Conservation (phyloP, 1,284 basidiomycete genomes). For the Trametes hirsuta region DNA sequence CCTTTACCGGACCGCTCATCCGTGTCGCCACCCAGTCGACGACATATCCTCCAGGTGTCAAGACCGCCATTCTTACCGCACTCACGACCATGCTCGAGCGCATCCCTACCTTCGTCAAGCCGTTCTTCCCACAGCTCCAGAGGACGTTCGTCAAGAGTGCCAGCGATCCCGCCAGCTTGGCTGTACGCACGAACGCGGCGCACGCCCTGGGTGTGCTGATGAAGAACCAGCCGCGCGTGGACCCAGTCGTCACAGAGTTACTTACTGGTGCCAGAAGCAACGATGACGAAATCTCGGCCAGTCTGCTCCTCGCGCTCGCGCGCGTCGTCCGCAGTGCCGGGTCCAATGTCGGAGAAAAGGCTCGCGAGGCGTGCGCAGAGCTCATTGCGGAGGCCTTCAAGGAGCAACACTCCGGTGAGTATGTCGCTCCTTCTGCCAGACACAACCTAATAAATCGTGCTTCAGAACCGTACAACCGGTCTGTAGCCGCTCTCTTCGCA, state of each 20-base stretch:
- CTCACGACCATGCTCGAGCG: constrained; percentile 81
- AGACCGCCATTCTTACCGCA: constrained; percentile 85
- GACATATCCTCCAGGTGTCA: constrained; percentile 88
- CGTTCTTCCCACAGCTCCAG: constrained; percentile 98
- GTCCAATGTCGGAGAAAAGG: constrained; percentile 78
- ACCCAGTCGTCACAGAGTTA: constrained; percentile 89
- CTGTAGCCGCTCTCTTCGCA: constrained; percentile 70
- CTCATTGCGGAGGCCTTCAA: constrained; percentile 82
- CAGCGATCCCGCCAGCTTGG: constrained; percentile 78
- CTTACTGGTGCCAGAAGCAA: constrained; percentile 68
- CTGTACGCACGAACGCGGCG: constrained; percentile 84
- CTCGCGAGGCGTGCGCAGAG: constrained; percentile 73
- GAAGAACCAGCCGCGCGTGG: constrained; percentile 85
- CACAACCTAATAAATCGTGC: background rate
- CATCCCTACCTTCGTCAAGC: constrained; percentile 91
- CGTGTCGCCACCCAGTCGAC: constrained; percentile 89
- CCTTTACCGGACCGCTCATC: constrained; percentile 96
- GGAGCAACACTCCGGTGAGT: constrained; percentile 69
- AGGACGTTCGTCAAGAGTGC: constrained; percentile 96
- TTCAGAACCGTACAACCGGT: constrained; percentile 73
- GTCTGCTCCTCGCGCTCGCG: constrained; percentile 77
- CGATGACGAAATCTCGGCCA: constrained; percentile 78
- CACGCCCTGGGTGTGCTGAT: constrained; percentile 91
- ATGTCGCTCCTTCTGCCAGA: background rate
- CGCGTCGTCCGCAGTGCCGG: constrained; percentile 77